Base-by-base conservation (phyloP, 352 stramenopile genomes). In the Phytopythium ostracodes region DNA sequence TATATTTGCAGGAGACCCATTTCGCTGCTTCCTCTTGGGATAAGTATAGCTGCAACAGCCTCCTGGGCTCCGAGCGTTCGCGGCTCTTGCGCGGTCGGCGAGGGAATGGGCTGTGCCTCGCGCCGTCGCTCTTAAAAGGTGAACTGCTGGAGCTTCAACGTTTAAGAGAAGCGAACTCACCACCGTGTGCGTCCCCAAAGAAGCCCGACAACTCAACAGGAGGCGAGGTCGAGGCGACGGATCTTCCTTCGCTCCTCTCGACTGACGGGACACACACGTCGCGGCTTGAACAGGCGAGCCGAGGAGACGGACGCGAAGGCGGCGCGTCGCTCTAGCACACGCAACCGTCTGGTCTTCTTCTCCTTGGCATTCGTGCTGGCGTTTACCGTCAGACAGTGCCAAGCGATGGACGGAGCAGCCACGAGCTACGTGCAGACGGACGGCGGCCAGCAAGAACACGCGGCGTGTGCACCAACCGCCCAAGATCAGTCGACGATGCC, bases 31-130 rank as follows among this genome's bases (percentile, higher is more conserved):
- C 25, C 33, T 49, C 53, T 49, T 33, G 35, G 53, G 53, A 59
- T 59, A 59, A 59, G 31, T 59, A 47, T 59, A 59, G 53, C 53
- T 49, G n/a, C 53, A 59, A 49, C 53, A 49, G 25, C 53, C 15
- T 35, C 12, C 0, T 2, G 20, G 17, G 20, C 42, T 18, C 25
- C n/a, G n/a, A n/a, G 51, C 31, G 47, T 20, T 14, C 47, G 47
- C 7, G 47, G 47, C 47, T 54, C 27, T 54, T 38, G 47, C 47
- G 47, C 17, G 27, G 8, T 6, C 22, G 4, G 35, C 46, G 5
- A 22, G 27, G 25, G 2, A 31, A 53, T 53, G 46, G 46, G 44
- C 44, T 15, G n/a, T 17, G 40, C 17, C 9, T 35, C 24, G 22
- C 20, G 4, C 20, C 42, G 46, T 35, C 14, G 46, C 22, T 12